These are phyloP conservation scores for Cytospora piceae DNA, from an alignment of 2,329 filamentous ascomycete genomes.

Conservation along the genomic window DNA sequence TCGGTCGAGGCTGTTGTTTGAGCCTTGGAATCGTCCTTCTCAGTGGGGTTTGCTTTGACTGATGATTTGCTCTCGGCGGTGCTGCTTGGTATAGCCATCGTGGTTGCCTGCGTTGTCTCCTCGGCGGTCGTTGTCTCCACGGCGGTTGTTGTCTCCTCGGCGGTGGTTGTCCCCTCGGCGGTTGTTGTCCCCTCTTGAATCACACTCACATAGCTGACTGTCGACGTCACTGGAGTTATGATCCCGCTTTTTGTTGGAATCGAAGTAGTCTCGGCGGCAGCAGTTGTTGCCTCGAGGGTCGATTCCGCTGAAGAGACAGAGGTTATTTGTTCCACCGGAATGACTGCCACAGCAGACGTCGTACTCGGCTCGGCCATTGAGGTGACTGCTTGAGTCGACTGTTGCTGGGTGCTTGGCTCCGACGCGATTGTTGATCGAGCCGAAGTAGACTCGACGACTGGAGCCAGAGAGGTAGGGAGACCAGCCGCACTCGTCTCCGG, in stretches of 20 bases:
- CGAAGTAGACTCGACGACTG: background rate
- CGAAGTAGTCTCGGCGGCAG: background rate
- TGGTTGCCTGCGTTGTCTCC: background rate
- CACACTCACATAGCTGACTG: background rate
- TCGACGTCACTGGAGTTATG: background rate
- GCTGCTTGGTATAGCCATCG: constrained; percentile 6
- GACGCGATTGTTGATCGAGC: background rate
- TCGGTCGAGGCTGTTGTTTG: background rate
- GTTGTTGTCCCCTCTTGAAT: background rate
- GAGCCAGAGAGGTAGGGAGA: background rate
- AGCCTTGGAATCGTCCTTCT: background rate
- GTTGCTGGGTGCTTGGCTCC: constrained; percentile 2
- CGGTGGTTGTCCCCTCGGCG: background rate
- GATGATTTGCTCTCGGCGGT: background rate
- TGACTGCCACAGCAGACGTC: background rate
- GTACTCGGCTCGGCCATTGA: background rate
- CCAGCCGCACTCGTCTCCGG: background rate
- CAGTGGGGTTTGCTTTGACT: background rate
- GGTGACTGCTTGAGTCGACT: background rate
- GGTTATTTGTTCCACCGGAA: constrained; percentile 11
- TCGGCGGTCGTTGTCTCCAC: background rate
- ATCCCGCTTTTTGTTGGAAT: background rate
- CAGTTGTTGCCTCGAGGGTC: constrained; percentile 1
- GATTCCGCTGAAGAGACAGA: constrained; percentile 3
- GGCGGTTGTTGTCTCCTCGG: background rate